Percentiles rank a stretch among this genome's conserved stretches.
phyloP scores from a whole-genome alignment of 2,329 filamentous ascomycete genomes.

The Trichoderma sp. region DNA sequence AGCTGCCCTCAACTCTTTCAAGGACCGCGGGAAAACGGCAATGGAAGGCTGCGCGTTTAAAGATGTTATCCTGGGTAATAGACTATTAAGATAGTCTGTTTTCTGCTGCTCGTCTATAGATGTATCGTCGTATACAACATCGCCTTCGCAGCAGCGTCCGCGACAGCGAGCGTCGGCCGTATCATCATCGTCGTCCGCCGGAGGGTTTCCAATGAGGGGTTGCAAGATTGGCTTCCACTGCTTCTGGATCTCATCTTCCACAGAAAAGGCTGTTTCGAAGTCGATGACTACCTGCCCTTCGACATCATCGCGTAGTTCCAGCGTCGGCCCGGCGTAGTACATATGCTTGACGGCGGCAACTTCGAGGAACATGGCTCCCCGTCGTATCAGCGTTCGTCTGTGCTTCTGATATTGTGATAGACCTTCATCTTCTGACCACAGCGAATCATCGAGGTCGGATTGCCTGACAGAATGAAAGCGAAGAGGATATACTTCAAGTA shows the following conservation, averaged over 20 bases:
- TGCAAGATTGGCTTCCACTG: neutral
- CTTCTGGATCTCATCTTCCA: neutral
- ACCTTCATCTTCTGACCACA: neutral
- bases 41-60: neutral
- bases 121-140: neutral
- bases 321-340: conserved; percentile 24
- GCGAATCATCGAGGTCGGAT: neutral
- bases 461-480: neutral
- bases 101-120: conserved; percentile 8
- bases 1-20: neutral
- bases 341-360: conserved; percentile 26
- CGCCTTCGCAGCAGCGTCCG: neutral
- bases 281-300: conserved; percentile 18
- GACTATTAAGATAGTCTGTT: neutral
- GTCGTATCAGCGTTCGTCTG: conserved; percentile 22
- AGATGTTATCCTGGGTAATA: neutral
- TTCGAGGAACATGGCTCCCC: conserved; percentile 26
- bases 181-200: neutral
- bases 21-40: neutral
- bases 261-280: conserved; percentile 12
- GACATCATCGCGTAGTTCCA: conserved; percentile 9
- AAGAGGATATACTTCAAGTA: conserved; percentile 30
- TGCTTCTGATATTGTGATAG: neutral
- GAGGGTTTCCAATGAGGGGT: neutral
- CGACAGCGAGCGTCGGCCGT: neutral